Evolutionary conservation across 2,329 filamentous ascomycete species (phyloP).

Genomic region (Paecilomyces niveus): DNA sequence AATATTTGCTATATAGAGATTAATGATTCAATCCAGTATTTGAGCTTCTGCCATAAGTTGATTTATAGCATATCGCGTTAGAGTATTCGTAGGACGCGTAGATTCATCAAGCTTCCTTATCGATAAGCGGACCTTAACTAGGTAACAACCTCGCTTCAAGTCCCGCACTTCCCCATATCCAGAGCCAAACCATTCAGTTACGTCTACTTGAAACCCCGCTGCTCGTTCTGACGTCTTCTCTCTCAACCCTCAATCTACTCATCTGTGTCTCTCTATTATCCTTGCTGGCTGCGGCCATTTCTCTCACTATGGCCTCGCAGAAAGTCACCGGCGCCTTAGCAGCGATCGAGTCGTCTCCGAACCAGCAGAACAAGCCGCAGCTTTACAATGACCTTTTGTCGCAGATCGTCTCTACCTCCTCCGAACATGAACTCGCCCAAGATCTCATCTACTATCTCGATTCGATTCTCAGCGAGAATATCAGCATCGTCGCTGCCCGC

Average conservation of each 20-base stretch:
- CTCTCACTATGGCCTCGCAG: conserved; percentile 40
- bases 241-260: neutral
- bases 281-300: neutral
- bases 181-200: neutral
- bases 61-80: too few species aligned
- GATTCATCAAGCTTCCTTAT: conserved; percentile 8
- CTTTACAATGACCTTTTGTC: conserved; percentile 53
- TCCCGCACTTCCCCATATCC: neutral
- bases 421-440: conserved; percentile 42
- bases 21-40: too few species aligned
- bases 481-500: conserved; percentile 70
- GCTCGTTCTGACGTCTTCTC: neutral
- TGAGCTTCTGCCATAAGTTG: too few species aligned
- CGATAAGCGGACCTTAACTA: conserved; percentile 15
- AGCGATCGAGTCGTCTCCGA: conserved; percentile 42
- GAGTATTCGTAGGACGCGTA: neutral
- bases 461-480: conserved; percentile 60
- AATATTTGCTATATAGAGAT: too few species aligned
- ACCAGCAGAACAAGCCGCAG: conserved; percentile 45
- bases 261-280: neutral
- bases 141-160: neutral
- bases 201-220: neutral
- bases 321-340: conserved; percentile 43
- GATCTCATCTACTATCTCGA: conserved; percentile 64
- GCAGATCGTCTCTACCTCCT: conserved; percentile 43